Evolutionary conservation across 176 grass and related monocot genomes (phyloP), one percentile per base, ranked within the genome.

Genomic region (Neostapfia colusana): DNA sequence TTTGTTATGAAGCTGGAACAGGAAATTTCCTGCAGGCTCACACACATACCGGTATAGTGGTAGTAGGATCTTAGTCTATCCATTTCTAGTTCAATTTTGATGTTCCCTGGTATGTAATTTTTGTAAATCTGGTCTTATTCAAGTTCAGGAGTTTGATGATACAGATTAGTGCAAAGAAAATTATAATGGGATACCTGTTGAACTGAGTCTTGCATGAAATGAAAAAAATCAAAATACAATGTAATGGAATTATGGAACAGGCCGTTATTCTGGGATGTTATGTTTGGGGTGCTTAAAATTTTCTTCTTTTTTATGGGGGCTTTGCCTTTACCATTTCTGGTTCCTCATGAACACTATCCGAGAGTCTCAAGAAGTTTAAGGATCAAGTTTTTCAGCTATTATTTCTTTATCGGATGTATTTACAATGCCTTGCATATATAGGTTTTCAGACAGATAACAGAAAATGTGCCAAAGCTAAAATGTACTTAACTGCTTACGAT

Each of bases 381-480:
- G 48, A 34, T 41, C 44, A 38, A 51, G 48, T 51, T 12, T 44
- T 6, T n/a, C 24, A 64, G 23, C 17, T 45, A 16, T 56, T 63
- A 27, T 15, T 39, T 79, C 41, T 24, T 68, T 44, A 62, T 65
- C 17, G 10, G 62, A 83, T 83, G 50, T 63, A 9, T 59, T 53
- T 79, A 53, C 57, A 48, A 27, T 16, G 23, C 41, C 72, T 78
- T 17, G 28, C 16, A 15, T 12, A 25, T 66, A 6, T 31, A 64
- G 17, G 2, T 63, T 63, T 34, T 5, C 31, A 31, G 36, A 7
- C 8, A 6, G 26, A 76, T 48, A 63, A 36, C 26, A 31, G 31
- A 31, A 31, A 31, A 31, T 31, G 31, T 31, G 31, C 31, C 31
- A 31, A 31, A 31, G 31, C 31, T 31, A 9, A 46, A 61, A 46